Evolutionary conservation across 345 rosid species (phyloP).

Genomic region (Eucalyptus decipiens): DNA sequence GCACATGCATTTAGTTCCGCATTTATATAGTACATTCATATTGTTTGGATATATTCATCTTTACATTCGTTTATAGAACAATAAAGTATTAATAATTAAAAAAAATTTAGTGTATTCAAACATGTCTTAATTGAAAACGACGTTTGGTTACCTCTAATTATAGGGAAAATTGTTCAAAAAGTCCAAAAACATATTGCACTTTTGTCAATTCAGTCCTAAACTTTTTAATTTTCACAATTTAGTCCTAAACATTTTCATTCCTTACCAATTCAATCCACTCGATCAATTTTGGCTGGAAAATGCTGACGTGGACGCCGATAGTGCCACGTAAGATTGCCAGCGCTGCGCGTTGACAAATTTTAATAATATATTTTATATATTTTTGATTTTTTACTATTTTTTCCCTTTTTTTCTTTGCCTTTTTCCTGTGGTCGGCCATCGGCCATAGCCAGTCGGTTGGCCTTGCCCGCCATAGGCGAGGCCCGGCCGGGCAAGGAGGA

Average conservation of each 20-base stretch:
- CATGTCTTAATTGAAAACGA: not conserved
- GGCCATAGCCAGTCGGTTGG: accelerated
- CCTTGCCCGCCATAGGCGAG: accelerated
- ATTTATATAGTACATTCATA: not conserved
- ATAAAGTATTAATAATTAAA: not conserved
- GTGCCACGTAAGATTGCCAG: accelerated
- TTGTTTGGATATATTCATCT: not conserved
- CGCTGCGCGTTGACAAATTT: accelerated
- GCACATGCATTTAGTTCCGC: not conserved
- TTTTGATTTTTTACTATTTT: too few species aligned
- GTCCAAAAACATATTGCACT: accelerated
- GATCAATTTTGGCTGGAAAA: accelerated
- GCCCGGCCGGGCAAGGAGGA: accelerated
- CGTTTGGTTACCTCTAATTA: not conserved
- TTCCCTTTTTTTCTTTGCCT: too few species aligned
- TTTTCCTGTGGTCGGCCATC: accelerated
- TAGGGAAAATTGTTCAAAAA: too few species aligned
- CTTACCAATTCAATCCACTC: accelerated
- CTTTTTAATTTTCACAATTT: too few species aligned
- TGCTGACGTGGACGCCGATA: accelerated
- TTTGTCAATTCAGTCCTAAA: accelerated
- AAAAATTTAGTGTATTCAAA: not conserved
- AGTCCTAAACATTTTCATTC: accelerated
- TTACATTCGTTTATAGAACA: not conserved
- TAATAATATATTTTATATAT: too few species aligned